A percentile compares a stretch with the other conserved stretches of the same genome.
phyloP scores from a whole-genome alignment of 495 filamentous ascomycete genomes.

The Penicillium macrosclerotiorum region DNA sequence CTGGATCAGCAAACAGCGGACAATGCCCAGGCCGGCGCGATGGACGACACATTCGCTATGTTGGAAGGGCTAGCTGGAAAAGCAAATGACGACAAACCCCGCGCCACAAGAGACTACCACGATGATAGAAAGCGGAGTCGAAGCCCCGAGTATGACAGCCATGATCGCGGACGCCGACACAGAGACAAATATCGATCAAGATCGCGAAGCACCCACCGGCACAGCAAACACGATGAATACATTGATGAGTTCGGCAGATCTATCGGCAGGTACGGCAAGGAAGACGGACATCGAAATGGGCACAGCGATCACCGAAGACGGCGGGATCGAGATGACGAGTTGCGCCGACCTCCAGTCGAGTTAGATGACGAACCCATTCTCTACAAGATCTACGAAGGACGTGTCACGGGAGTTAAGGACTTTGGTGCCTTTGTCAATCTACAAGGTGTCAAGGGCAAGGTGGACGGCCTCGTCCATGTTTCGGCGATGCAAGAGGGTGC shows the following conservation, averaged over 20 bases:
- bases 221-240: slow-evolving; percentile 51
- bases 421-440: slow-evolving; percentile 96
- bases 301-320: slow-evolving; percentile 36
- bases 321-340: slow-evolving; percentile 47
- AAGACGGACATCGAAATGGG: slow-evolving; percentile 44
- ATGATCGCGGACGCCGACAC: slow-evolving; percentile 50
- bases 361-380: slow-evolving; percentile 77
- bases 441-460: slow-evolving; percentile 79
- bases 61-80: slow-evolving; percentile 84
- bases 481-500: slow-evolving; percentile 86
- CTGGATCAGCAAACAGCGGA: slow-evolving; percentile 20
- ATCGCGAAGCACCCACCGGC: slow-evolving; percentile 48
- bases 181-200: slow-evolving; percentile 53
- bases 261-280: slow-evolving; percentile 34
- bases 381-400: slow-evolving; percentile 87
- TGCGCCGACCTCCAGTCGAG: slow-evolving; percentile 73
- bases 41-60: slow-evolving; percentile 92
- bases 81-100: slow-evolving; percentile 42
- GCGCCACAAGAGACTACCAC: slow-evolving; percentile 27
- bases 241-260: slow-evolving; percentile 64
- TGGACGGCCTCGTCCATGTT: slow-evolving; percentile 94
- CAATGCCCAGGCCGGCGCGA: slow-evolving; percentile 53
- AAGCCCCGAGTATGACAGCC: slow-evolving; percentile 65
- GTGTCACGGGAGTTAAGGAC: slow-evolving; percentile 87
- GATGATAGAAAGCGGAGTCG: slow-evolving; percentile 65